phyloP scores from a whole-genome alignment of 2,329 filamentous ascomycete genomes.

The Chrysoporthe cubensis region DNA sequence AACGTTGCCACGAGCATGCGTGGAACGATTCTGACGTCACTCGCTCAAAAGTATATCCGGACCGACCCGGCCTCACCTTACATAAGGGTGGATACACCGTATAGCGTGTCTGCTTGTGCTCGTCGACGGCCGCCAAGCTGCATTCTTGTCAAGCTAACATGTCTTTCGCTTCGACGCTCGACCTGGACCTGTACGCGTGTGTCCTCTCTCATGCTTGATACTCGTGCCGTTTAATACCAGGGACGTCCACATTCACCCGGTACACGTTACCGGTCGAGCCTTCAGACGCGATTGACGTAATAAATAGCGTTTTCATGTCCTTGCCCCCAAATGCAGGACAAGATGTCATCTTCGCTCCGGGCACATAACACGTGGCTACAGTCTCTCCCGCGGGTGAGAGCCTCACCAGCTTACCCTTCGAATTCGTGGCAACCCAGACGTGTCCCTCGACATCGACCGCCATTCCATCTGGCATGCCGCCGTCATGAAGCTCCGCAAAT shows the following conservation, averaged over 20 bases:
- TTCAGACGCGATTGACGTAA: conserved; percentile 29
- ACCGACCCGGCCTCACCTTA: neutral
- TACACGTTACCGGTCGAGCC: conserved; percentile 29
- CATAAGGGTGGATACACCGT: neutral
- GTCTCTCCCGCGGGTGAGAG: conserved; percentile 23
- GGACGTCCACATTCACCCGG: conserved; percentile 21
- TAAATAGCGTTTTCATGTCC: conserved; percentile 28
- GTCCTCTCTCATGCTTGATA: conserved; percentile 6
- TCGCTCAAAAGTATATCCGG: conserved; percentile 8
- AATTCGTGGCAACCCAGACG: conserved; percentile 27
- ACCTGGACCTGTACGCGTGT: neutral
- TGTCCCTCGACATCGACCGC: conserved; percentile 26
- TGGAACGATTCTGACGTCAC: conserved; percentile 17
- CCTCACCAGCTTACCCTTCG: conserved; percentile 29
- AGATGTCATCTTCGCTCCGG: conserved; percentile 29
- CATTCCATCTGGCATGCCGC: conserved; percentile 25
- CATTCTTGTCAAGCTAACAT: neutral
- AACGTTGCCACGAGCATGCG: neutral
- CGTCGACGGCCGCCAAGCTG: neutral
- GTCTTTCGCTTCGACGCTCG: neutral
- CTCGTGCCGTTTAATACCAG: conserved; percentile 17
- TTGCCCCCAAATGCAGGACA: conserved; percentile 28
- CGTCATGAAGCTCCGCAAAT: conserved; percentile 20
- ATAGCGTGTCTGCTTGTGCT: neutral
- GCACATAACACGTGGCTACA: conserved; percentile 21